phyloP scores from a whole-genome alignment of 305 asterid species.

The Withania somnifera region DNA sequence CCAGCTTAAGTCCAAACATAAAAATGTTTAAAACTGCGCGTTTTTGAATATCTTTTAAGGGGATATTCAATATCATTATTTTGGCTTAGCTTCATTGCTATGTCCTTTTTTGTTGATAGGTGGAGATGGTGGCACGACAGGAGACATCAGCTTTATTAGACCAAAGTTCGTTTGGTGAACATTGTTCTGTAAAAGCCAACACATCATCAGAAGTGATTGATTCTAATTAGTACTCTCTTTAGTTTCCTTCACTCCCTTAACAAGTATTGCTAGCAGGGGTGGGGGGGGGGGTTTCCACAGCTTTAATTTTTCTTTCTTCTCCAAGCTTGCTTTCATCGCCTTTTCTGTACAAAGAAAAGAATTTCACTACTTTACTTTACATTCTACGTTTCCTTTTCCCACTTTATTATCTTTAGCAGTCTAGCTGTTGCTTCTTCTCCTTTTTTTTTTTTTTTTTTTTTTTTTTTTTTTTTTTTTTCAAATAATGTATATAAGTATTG shows the following conservation, averaged over 20 bases:
- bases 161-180: not conserved
- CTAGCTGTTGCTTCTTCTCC: not conserved
- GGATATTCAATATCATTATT: not conserved
- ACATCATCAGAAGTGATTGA: not conserved
- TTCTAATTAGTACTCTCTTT: not conserved
- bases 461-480: too few relatives aligned
- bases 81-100: not conserved
- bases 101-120: slow-evolving; percentile 28
- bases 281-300: too few relatives aligned
- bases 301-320: not conserved
- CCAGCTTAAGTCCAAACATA: not conserved
- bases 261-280: not conserved
- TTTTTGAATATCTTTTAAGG: not conserved
- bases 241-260: not conserved
- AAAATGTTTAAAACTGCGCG: not conserved
- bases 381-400: not conserved
- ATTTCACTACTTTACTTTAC: not conserved
- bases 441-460: not conserved
- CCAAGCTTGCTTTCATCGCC: not conserved
- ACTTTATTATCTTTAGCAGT: not conserved
- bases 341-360: not conserved
- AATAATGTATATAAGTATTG: too few relatives aligned
- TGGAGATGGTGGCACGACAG: slow-evolving; percentile 91
- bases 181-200: not conserved
- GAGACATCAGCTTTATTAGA: slow-evolving; percentile 66